These are phyloP conservation scores for Moelleriella libera DNA, from an alignment of 2,329 filamentous ascomycete genomes.

Conservation along the genomic window DNA sequence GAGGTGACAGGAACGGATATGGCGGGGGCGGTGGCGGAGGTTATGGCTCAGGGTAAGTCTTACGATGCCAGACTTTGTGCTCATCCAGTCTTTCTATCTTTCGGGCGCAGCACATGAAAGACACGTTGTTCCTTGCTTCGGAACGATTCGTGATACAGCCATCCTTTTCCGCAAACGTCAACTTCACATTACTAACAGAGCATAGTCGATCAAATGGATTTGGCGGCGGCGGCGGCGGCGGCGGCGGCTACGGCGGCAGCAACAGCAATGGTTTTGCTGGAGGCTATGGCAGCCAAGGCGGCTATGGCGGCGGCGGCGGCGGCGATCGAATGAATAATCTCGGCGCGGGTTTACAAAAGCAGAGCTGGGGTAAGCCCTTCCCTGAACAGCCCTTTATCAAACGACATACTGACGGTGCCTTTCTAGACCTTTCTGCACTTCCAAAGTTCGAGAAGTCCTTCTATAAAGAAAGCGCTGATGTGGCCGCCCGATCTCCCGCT, in stretches of 20 bases:
- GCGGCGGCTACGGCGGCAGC: slow-evolving; percentile 21
- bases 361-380: slow-evolving; percentile 63
- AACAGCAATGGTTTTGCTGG: slow-evolving; percentile 20
- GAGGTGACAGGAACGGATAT: slow-evolving; percentile 28
- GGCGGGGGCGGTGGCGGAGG: slow-evolving; percentile 20
- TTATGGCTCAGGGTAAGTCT: slow-evolving; percentile 23
- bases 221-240: slow-evolving; percentile 15
- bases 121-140: not conserved
- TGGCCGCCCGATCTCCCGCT: slow-evolving; percentile 55
- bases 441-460: slow-evolving; percentile 99
- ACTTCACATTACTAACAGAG: slow-evolving; percentile 18
- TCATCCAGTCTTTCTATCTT: not conserved
- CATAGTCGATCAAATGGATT: slow-evolving; percentile 27
- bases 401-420: not conserved
- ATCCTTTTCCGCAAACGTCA: too few relatives aligned
- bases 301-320: slow-evolving; percentile 18
- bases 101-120: not conserved
- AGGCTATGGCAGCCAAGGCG: slow-evolving; percentile 39
- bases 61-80: too few relatives aligned
- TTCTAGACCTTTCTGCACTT: slow-evolving; percentile 57
- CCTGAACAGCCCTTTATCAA: not conserved
- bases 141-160: too few relatives aligned
- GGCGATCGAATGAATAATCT: slow-evolving; percentile 93
- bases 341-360: slow-evolving; percentile 73
- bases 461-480: slow-evolving; percentile 87